A percentile compares a stretch with the other conserved stretches of the same genome.
phyloP scores from a whole-genome alignment of 2,329 filamentous ascomycete species.

The Chalaropsis thielavioides region DNA sequence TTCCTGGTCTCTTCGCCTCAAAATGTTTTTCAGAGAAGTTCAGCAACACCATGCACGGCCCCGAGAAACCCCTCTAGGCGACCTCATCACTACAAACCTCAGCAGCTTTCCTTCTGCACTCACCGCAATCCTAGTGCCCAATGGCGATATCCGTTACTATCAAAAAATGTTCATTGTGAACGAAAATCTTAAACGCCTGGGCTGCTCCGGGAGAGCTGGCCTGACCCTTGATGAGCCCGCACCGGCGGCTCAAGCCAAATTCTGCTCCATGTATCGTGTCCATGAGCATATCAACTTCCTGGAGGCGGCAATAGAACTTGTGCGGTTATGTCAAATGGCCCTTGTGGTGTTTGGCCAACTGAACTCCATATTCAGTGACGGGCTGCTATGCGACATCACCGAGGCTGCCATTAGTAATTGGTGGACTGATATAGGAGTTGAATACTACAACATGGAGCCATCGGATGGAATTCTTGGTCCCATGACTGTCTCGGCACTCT shows the following conservation, averaged over 20 bases:
- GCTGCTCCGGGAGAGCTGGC: constrained; percentile 79
- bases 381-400: constrained; percentile 81
- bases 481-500: constrained; percentile 72
- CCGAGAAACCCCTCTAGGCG: constrained; percentile 68
- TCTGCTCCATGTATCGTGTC: constrained; percentile 76
- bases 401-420: constrained; percentile 83
- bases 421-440: constrained; percentile 88
- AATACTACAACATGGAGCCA: constrained; percentile 85
- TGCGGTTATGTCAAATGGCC: constrained; percentile 82
- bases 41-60: constrained; percentile 72
- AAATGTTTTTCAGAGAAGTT: constrained; percentile 74
- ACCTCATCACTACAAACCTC: constrained; percentile 86
- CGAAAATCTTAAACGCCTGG: constrained; percentile 80
- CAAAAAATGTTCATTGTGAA: constrained; percentile 82
- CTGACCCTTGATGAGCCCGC: constrained; percentile 67
- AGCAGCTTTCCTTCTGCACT: constrained; percentile 83
- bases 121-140: constrained; percentile 80
- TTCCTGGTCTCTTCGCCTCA: constrained; percentile 64
- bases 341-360: constrained; percentile 78
- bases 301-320: constrained; percentile 68
- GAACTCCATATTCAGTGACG: constrained; percentile 79
- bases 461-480: constrained; percentile 85
- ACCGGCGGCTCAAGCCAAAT: constrained; percentile 74
- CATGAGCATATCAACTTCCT: constrained; percentile 69
- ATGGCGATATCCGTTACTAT: constrained; percentile 69